Base-by-base conservation (phyloP, 2,329 filamentous ascomycete genomes). In the Alternaria postmessia region DNA sequence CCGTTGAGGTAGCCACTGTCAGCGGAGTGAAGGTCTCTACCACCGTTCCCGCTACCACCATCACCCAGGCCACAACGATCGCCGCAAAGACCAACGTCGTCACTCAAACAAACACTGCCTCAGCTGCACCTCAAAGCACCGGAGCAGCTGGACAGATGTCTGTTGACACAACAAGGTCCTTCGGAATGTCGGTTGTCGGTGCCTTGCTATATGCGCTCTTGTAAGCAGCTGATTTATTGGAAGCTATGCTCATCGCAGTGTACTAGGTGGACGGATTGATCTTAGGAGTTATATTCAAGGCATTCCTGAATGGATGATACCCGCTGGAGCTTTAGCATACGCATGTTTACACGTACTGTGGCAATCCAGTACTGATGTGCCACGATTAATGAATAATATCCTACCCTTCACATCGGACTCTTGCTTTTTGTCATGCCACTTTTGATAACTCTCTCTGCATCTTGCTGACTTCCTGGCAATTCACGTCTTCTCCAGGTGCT, bases 401-500 rank as follows among this genome's bases (percentile, higher is more conserved):
- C n/a, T 44, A 43, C 41, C 41, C 20, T 59, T 18, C 47, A 18
- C 20, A 36, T 20, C 3, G 4, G 7, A 12, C 11, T 47, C 38
- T 30, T 22, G 26, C 11, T 32, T 26, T 38, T 11, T 30, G 22
- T 18, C 26, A 24, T 5, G 6, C 14, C 4, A 42, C 22, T 11
- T 5, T 28, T 26, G 32, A 32, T 22, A 65, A 18, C 3, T 38
- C 8, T 11, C 51, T 44, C 20, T 55, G 39, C 26, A 77, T 59
- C 42, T 24, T 67, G 26, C 26, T 52, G 3, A 76, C 73, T 54
- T 78, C 77, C 6, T 67, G 65, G 7, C 18, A 61, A 57, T 78
- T 71, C 4, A 74, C 76, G 20, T 64, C 60, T 44, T 80, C 79
- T 0, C 72, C 77, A 8, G 61, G 57, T 5, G 61, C 62, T 6